Evolutionary conservation across 169 alveolate genomes (phyloP).

Genomic region (Amoebophrya sp.): DNA sequence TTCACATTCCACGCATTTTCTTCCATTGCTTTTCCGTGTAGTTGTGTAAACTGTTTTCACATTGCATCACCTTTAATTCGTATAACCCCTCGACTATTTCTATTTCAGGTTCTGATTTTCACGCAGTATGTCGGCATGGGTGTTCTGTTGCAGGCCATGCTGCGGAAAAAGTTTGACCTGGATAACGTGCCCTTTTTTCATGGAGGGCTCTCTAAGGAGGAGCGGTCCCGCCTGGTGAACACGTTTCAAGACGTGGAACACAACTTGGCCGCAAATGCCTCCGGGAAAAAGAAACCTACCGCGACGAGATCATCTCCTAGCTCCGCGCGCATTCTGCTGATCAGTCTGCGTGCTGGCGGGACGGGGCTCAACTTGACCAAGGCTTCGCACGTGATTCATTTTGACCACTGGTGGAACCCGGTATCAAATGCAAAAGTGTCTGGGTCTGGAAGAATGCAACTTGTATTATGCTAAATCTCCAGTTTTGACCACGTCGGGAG

Average conservation of each 20-base stretch:
- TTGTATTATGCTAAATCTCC: no score
- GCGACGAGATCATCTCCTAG: no score
- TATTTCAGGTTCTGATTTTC: neutral
- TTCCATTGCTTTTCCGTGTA: no score
- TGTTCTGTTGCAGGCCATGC: neutral
- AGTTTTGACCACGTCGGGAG: no score
- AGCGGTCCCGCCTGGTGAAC: neutral
- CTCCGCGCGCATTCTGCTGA: neutral
- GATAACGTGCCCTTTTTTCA: neutral
- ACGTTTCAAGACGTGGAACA: neutral
- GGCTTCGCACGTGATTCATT: neutral
- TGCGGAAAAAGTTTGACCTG: neutral
- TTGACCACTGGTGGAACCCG: conserved; percentile 86
- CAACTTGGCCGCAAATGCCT: no score
- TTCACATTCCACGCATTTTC: no score
- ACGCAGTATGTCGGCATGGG: neutral
- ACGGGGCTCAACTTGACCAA: neutral
- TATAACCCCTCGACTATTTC: no score
- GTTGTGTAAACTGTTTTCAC: no score
- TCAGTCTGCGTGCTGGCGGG: neutral
- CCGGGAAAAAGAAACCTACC: no score
- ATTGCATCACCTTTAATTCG: no score
- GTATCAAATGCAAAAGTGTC: no score
- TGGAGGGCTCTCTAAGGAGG: neutral
- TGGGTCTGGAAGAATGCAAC: no score